Evolutionary conservation across 768 basidiomycete genomes (phyloP), one percentile per base, ranked within the genome.

Genomic region (Lepiota subincarnata): DNA sequence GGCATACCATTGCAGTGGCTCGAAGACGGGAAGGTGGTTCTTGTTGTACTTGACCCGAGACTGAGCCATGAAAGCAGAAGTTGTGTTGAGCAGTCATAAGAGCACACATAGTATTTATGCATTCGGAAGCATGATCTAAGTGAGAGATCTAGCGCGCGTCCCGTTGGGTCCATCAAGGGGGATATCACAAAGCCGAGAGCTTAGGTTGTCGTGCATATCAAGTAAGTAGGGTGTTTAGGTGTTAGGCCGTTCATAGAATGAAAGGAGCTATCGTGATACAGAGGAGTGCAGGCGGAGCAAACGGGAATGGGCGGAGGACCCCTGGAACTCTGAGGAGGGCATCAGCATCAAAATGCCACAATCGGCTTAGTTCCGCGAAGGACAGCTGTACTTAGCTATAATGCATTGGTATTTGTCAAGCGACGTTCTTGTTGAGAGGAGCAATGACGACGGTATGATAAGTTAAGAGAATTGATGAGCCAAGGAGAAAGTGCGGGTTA

Each of bases 1-100:
- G 39, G 56, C 67, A 31, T 60, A 77, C 77, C 77, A 79, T 48
- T 70, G 69, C 75, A 79, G 76, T 14, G 78, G 78, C 22, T 66
- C 69, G 57, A 69, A 80, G 8, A 59, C 59, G 19, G 75, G 77
- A 38, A 77, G 72, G 20, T 60, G 63, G 58, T 74, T 67, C 52
- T 79, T 76, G 50, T 50, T 58, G 60, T 75, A 72, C 40, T 66
- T 60, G 44, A 65, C 28, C 6, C 53, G 44, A 20, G 60, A 44
- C 40, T 10, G 45, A 47, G 53, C 22, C 53, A 54, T 54, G 46
- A 53, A 31, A 16, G 31, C 31, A 11, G 46, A 42, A 28, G 24
- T 47, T 16, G 18, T 54, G 19, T n/a, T 24, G 39, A 36, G 31
- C 7, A 31, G 31, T 31, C 39, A 34, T 39, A 18, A 46, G 12